Percentiles rank a stretch among this genome's conserved stretches.
These are phyloP conservation scores for Phytophthora cajani DNA, from an alignment of 352 stramenopile genomes.

Conservation along the genomic window DNA sequence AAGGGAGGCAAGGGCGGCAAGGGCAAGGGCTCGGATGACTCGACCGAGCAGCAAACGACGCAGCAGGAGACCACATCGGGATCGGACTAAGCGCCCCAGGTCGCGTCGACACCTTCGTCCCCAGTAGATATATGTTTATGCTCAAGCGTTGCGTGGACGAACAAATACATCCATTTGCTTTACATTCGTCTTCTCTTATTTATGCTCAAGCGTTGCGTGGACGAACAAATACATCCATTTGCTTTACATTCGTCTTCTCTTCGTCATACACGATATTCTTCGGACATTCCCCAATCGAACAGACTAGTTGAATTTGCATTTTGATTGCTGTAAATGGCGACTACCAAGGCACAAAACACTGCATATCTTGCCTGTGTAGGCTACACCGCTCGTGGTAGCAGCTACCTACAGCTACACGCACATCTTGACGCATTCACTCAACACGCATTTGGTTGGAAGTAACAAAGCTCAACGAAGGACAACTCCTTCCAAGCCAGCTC, in stretches of 20 bases:
- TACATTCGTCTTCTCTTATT: no score
- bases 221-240: slow-evolving; percentile 1
- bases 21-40: slow-evolving; percentile 12
- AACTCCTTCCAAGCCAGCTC: not conserved
- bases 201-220: not conserved
- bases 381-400: not conserved
- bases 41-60: slow-evolving; percentile 13
- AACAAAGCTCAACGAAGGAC: not conserved
- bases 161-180: not conserved
- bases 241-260: no score
- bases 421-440: not conserved
- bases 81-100: slow-evolving; percentile 8
- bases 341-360: not conserved
- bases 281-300: not conserved
- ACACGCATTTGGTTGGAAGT: not conserved
- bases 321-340: not conserved
- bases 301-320: not conserved
- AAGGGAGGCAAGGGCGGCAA: slow-evolving; percentile 21
- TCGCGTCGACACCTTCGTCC: no score
- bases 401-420: not conserved
- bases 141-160: not conserved
- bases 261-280: no score
- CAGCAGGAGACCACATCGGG: slow-evolving; percentile 5
- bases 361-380: not conserved
- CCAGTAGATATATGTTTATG: slow-evolving; percentile 1